Base-by-base conservation (phyloP, 139 green algal genomes). In the Yamagishiella unicocca region DNA sequence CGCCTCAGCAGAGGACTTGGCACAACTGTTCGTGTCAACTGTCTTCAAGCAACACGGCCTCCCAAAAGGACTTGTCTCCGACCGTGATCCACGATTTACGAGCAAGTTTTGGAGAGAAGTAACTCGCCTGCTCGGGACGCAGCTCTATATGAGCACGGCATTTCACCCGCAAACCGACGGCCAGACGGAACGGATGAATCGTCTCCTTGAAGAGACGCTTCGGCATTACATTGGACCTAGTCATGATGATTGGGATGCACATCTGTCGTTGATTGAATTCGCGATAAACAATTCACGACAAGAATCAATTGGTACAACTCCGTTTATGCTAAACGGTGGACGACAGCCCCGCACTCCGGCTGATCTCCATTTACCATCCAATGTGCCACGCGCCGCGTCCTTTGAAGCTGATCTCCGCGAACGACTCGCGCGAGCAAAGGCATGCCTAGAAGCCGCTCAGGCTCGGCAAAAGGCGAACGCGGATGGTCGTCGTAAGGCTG, bases 171-270 rank as follows among this genome's bases (percentile, higher is more conserved):
- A 84, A 46, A 83, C 53, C 14, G 92, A 97, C 83, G 95, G 95
- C 0, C 92, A 96, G 72, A 95, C 92, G 10, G 95, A 96, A 55
- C 90, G 92, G 29, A 87, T 86, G 0, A 95, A 96, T 55, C 87
- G 92, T 0, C 53, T 89, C 0, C 31, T 96, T 0, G 78, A 97
- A 50, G 93, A 96, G 19, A 89, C 92, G 46, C 72, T 97, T 1
- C 64, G 93, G 5, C 33, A 88, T 19, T 94, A 90, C 61, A 45
- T 83, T 95, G 85, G 90, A 91, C 40, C 90, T n/a, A n/a, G n/a
- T n/a, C n/a, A n/a, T n/a, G n/a, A n/a, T n/a, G n/a, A n/a, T n/a
- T n/a, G n/a, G n/a, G n/a, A n/a, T n/a, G n/a, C n/a, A n/a, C n/a
- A n/a, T n/a, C n/a, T n/a, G n/a, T n/a, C n/a, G n/a, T n/a, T n/a